These are phyloP conservation scores for Novymonas esmeraldas DNA, from an alignment of 208 protist species.

Conservation along the genomic window DNA sequence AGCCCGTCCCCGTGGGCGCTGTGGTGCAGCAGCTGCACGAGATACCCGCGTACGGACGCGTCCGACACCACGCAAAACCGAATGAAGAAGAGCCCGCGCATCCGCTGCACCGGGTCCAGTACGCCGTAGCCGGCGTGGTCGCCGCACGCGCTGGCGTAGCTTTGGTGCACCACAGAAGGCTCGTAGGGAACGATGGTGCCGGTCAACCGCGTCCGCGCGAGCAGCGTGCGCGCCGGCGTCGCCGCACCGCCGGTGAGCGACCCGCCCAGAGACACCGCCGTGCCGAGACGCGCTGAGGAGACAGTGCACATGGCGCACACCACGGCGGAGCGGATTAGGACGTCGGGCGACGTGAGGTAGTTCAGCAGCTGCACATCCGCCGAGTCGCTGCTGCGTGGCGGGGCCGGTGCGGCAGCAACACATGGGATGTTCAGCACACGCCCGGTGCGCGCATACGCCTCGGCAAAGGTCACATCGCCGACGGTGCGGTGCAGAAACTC, in stretches of 20 bases:
- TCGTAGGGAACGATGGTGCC: conserved; percentile 47
- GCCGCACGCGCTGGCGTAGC: conserved; percentile 13
- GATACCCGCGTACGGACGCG: conserved; percentile 29
- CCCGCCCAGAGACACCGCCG: not conserved
- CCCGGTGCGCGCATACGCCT: conserved; percentile 78
- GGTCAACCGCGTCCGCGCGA: conserved; percentile 35
- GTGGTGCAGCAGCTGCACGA: conserved; percentile 21
- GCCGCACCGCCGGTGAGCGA: not conserved
- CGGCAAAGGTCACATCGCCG: conserved; percentile 82
- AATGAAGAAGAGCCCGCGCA: conserved; percentile 63
- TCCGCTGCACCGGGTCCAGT: conserved; percentile 35
- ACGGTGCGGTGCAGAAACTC: conserved; percentile 54
- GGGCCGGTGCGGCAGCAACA: conserved; percentile 9
- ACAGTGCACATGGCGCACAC: conserved; percentile 22
- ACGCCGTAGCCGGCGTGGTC: conserved; percentile 27
- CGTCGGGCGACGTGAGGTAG: conserved; percentile 77
- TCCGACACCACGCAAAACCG: conserved; percentile 63
- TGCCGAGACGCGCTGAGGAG: not conserved
- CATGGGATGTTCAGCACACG: conserved; percentile 83
- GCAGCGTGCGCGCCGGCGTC: conserved; percentile 13
- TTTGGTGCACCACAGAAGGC: conserved; percentile 35
- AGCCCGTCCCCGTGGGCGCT: not conserved
- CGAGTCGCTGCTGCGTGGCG: conserved; percentile 5
- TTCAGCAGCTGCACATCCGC: conserved; percentile 58
- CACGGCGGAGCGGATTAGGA: conserved; percentile 70